Base-by-base conservation (phyloP, 2,329 filamentous ascomycete genomes). In the Scedosporium aurantiacum region DNA sequence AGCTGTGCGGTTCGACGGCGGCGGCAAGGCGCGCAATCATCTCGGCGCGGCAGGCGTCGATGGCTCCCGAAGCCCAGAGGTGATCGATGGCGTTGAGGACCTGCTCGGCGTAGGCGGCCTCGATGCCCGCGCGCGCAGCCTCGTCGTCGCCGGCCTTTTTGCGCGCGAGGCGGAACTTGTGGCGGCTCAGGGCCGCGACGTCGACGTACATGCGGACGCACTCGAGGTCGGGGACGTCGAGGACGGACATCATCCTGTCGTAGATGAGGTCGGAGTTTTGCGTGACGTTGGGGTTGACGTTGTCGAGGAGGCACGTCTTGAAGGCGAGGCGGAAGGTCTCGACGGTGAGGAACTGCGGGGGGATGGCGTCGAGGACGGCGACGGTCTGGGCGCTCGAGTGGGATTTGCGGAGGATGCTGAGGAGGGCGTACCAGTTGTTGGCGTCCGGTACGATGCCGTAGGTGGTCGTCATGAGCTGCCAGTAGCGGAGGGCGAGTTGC, bases 301-400 rank as follows among this genome's bases (percentile, higher is more conserved):
- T 87, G 76, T 97, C 91, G 62, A 87, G 82, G 25, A 84, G 75
- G 71, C 91, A 96, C 4, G 84, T 80, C 64, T 81, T 80, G 77
- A 97, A 84, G 60, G 88, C 90, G 56, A 90, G 81, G 60, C 83
- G 82, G 74, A 91, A 90, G 8, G 84, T 84, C 62, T 80, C 81
- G 40, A 69, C 67, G 61, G 70, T 73, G 45, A 82, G 69, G 63
- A 76, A 66, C 5, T 74, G 68, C 23, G 68, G 67, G 2, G 82
- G 82, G 68, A 87, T 81, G 18, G 76, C 69, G 25, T 75, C 70
- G 21, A 97, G 70, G n/a, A 88, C 70, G 14, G 81, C 75, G 14
- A 85, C 78, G 1, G 83, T 79, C 64, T 83, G 78, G 45, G 75
- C 76, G 66, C 89, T 92, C 52, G 86, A 81, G 63, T 87, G 86